phyloP scores from a whole-genome alignment of 257 asterid genomes.

The Solanum pennellii region DNA sequence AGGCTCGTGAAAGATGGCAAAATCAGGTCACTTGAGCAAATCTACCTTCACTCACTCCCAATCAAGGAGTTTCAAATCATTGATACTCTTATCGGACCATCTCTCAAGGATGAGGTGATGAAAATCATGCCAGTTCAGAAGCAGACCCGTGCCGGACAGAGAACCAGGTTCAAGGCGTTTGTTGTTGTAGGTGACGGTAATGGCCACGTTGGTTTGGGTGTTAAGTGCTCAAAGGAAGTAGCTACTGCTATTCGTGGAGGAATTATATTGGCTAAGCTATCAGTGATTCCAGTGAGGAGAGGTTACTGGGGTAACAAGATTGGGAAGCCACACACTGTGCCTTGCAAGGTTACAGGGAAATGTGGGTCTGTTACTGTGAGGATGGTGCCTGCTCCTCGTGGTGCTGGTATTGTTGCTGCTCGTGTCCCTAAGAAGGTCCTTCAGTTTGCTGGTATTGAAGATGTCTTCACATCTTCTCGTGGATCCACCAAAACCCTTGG shows the following conservation, averaged over 20 bases:
- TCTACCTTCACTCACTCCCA: constrained; percentile 82
- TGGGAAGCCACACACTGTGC: constrained; percentile 81
- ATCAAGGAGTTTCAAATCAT: constrained; percentile 75
- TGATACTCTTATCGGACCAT: constrained; percentile 53
- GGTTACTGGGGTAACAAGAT: constrained; percentile 94
- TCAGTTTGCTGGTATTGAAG: constrained; percentile 88
- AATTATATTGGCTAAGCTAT: constrained; percentile 67
- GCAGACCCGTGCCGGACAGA: constrained; percentile 90
- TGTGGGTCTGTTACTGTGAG: constrained; percentile 87
- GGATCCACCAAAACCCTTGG: constrained; percentile 93
- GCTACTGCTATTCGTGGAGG: constrained; percentile 88
- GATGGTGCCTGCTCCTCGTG: constrained; percentile 91
- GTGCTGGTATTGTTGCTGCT: constrained; percentile 88
- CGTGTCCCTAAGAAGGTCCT: constrained; percentile 85
- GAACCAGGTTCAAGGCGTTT: constrained; percentile 86
- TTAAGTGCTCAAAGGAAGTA: constrained; percentile 84
- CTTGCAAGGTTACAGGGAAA: constrained; percentile 87
- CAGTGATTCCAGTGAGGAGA: constrained; percentile 78
- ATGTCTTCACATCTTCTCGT: constrained; percentile 75
- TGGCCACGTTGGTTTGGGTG: constrained; percentile 84
- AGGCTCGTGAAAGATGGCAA: constrained; percentile 54
- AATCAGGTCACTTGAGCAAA: constrained; percentile 61
- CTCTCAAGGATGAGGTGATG: constrained; percentile 81
- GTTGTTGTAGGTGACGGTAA: constrained; percentile 81
- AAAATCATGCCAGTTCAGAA: constrained; percentile 95